Conservation (phyloP, 768 basidiomycete species). For the Serpula lacrymans region DNA sequence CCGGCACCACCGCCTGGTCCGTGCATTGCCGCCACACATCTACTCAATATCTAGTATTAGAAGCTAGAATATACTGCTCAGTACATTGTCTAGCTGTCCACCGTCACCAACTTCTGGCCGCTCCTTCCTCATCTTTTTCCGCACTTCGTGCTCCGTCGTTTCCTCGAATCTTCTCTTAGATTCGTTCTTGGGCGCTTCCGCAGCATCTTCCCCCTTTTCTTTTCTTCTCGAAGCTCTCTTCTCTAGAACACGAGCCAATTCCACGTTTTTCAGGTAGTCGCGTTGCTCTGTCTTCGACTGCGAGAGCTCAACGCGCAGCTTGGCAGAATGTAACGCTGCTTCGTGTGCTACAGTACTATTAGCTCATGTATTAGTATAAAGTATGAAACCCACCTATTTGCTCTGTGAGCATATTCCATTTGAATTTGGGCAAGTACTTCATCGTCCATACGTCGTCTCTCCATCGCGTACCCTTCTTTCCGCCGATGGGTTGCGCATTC, state of each 20-base stretch:
- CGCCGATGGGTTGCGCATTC: constrained; percentile 93
- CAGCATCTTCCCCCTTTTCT: constrained; percentile 52
- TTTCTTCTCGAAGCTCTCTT: constrained; percentile 71
- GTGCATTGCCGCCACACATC: constrained; percentile 5
- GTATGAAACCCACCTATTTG: constrained; percentile 78
- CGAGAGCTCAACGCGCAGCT: constrained; percentile 86
- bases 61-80: constrained; percentile 51
- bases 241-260: constrained; percentile 81
- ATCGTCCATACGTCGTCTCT: constrained; percentile 99
- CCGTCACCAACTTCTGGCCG: constrained; percentile 5
- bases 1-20: constrained; percentile 10
- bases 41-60: constrained; percentile 5
- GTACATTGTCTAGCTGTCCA: constrained; percentile 37
- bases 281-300: constrained; percentile 87
- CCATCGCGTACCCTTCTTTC: constrained; percentile 88
- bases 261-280: constrained; percentile 92
- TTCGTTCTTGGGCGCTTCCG: constrained; percentile 20
- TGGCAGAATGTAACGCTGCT: constrained; percentile 81
- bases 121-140: constrained; percentile 11
- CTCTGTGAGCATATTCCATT: constrained; percentile 98
- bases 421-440: constrained; percentile 97
- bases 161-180: constrained; percentile 13
- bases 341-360: constrained; percentile 69
- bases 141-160: constrained; percentile 6
- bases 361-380: not conserved